These are phyloP conservation scores for Paraconiothyrium brasiliense DNA, from an alignment of 2,329 filamentous ascomycete genomes.

Conservation along the genomic window DNA sequence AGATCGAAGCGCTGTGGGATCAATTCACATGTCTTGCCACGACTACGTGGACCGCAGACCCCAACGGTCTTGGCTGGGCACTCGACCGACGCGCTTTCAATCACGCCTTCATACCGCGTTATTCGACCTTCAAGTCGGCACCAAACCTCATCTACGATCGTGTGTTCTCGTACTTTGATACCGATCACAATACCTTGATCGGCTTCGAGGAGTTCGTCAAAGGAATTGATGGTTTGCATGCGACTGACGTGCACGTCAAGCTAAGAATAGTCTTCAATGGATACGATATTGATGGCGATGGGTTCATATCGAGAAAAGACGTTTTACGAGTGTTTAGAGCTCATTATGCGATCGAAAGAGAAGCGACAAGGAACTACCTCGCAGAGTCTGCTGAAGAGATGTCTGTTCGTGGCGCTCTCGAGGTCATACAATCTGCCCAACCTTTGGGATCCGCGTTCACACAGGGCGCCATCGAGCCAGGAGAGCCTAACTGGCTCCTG, in stretches of 20 bases:
- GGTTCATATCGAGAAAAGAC: constrained; percentile 84
- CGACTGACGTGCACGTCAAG: constrained; percentile 58
- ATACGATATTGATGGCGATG: constrained; percentile 90
- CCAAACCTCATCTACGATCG: constrained; percentile 94
- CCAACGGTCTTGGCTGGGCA: constrained; percentile 78
- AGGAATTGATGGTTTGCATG: constrained; percentile 74
- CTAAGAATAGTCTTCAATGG: constrained; percentile 76
- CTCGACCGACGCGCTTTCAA: constrained; percentile 96
- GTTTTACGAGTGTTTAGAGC: constrained; percentile 91
- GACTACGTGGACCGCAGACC: constrained; percentile 82
- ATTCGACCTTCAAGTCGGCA: constrained; percentile 76
- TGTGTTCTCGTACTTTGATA: constrained; percentile 97
- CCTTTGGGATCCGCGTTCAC: constrained; percentile 58
- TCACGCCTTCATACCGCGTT: constrained; percentile 86
- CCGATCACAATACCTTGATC: constrained; percentile 86
- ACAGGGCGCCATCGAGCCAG: constrained; percentile 46
- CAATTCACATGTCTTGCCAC: constrained; percentile 96
- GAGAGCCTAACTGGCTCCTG: constrained; percentile 26
- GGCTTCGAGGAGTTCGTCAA: constrained; percentile 91
- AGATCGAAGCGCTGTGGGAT: constrained; percentile 93
- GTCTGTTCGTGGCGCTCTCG: constrained; percentile 63
- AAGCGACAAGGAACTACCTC: constrained; percentile 84
- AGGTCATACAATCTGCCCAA: constrained; percentile 55
- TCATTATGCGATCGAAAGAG: constrained; percentile 89
- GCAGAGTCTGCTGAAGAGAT: constrained; percentile 80